phyloP scores from a whole-genome alignment of 345 rosid genomes.

The Sisymbrium altissimum region DNA sequence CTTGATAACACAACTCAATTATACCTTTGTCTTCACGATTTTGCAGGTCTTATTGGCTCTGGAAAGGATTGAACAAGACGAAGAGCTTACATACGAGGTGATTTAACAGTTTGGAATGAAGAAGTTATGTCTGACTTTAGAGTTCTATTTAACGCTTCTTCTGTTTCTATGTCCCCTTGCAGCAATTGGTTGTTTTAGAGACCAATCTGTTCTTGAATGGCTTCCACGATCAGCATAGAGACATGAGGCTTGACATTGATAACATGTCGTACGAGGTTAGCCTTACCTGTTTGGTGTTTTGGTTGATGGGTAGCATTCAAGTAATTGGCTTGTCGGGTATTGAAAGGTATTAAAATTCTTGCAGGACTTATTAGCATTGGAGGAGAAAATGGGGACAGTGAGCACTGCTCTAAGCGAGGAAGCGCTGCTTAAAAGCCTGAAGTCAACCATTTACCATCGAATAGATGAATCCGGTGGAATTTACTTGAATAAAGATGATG shows the following conservation, averaged over 20 bases:
- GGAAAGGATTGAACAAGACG: constrained; percentile 86
- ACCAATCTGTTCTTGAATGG: constrained; percentile 70
- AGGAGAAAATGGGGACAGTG: constrained; percentile 94
- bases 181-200: constrained; percentile 90
- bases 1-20: neutral
- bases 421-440: constrained; percentile 62
- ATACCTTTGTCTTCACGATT: neutral
- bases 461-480: constrained; percentile 8
- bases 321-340: neutral
- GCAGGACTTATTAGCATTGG: constrained; percentile 94
- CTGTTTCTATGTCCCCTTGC: constrained; percentile 27
- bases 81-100: constrained; percentile 79
- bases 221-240: constrained; percentile 84
- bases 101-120: constrained; percentile 11
- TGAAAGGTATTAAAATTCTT: neutral
- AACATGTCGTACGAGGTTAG: constrained; percentile 96
- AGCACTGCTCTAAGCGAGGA: constrained; percentile 93
- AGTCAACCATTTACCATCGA: constrained; percentile 42
- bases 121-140: constrained; percentile 15
- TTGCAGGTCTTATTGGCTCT: constrained; percentile 76
- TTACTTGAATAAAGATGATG: constrained; percentile 36
- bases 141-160: neutral
- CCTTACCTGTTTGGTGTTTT: neutral
- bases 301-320: neutral
- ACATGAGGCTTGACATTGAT: constrained; percentile 96